These are phyloP conservation scores for Aspergillus arachidicola DNA, from an alignment of 2,329 filamentous ascomycete species.

Conservation along the genomic window DNA sequence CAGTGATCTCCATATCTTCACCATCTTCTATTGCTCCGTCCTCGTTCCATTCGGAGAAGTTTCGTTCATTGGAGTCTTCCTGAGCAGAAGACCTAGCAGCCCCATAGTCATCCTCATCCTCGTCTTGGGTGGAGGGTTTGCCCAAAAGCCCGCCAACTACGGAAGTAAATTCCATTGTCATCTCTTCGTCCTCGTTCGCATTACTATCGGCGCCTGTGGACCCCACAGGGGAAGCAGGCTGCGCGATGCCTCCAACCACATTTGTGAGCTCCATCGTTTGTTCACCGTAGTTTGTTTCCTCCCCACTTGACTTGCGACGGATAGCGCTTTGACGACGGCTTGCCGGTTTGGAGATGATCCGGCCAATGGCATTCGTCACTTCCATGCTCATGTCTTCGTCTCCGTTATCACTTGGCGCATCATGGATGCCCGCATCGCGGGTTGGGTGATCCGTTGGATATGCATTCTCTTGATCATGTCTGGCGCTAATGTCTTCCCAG, in stretches of 20 bases:
- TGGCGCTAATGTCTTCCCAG: conserved; percentile 45
- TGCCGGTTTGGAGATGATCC: conserved; percentile 63
- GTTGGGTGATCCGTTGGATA: conserved; percentile 33
- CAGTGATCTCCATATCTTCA: conserved; percentile 64
- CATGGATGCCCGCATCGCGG: conserved; percentile 10
- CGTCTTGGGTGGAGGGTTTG: conserved; percentile 21
- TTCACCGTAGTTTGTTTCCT: conserved; percentile 51
- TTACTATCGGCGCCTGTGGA: conserved; percentile 32
- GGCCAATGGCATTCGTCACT: conserved; percentile 79
- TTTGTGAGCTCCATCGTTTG: conserved; percentile 53
- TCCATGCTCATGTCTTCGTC: conserved; percentile 88
- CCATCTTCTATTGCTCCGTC: conserved; percentile 34
- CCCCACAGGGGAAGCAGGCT: conserved; percentile 29
- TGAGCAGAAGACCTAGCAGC: conserved; percentile 16
- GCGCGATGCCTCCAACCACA: conserved; percentile 45
- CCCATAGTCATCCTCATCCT: conserved; percentile 16
- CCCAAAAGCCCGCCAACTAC: conserved; percentile 47
- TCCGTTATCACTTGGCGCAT: conserved; percentile 45
- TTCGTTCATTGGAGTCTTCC: conserved; percentile 24
- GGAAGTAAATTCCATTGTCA: conserved; percentile 53
- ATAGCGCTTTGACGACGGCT: conserved; percentile 35
- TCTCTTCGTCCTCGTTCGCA: conserved; percentile 45
- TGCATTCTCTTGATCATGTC: conserved; percentile 50
- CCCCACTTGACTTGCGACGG: conserved; percentile 46
- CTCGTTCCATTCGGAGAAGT: conserved; percentile 26